phyloP scores from a whole-genome alignment of 768 basidiomycete genomes.

The Leucosporidium creatinivorum region DNA sequence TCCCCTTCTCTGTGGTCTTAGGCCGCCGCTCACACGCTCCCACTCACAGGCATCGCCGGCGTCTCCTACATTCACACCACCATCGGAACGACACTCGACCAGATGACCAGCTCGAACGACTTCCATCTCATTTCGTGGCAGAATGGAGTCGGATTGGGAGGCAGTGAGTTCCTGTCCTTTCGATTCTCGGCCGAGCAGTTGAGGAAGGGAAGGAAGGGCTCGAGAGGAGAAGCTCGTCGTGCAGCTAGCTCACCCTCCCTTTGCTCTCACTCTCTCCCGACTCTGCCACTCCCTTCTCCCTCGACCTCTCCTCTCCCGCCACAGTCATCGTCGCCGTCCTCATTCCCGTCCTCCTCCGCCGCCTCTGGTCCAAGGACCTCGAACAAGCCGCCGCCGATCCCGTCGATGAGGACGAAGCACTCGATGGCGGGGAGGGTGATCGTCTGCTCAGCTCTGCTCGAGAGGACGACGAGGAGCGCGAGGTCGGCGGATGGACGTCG shows the following conservation, averaged over 20 bases:
- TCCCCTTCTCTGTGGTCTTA: too few relatives aligned
- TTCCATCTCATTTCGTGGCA: conserved; percentile 74
- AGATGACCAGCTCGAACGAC: conserved; percentile 89
- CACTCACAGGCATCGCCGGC: conserved; percentile 55
- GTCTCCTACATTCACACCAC: conserved; percentile 90
- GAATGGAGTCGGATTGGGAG: conserved; percentile 25
- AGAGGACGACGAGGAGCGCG: too few relatives aligned
- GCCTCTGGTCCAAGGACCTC: conserved; percentile 16
- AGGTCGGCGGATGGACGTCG: background rate
- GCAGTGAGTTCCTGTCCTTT: conserved; percentile 25
- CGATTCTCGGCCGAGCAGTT: background rate
- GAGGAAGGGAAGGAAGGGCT: background rate
- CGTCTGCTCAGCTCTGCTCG: background rate
- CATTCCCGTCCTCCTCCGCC: conserved; percentile 23
- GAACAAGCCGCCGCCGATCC: conserved; percentile 11
- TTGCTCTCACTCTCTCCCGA: too few relatives aligned
- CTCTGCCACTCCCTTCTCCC: too few relatives aligned
- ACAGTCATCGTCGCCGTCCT: conserved; percentile 29
- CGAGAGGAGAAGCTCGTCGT: too few relatives aligned
- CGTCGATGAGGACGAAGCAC: background rate
- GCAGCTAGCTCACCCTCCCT: too few relatives aligned
- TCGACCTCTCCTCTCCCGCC: too few relatives aligned
- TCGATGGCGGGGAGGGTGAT: background rate
- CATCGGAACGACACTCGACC: conserved; percentile 68
- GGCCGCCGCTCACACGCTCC: background rate